A percentile compares a stretch with the other conserved stretches of the same genome.
Conservation (phyloP, 2,329 filamentous ascomycete species). For the Cordyceps cicadae region DNA sequence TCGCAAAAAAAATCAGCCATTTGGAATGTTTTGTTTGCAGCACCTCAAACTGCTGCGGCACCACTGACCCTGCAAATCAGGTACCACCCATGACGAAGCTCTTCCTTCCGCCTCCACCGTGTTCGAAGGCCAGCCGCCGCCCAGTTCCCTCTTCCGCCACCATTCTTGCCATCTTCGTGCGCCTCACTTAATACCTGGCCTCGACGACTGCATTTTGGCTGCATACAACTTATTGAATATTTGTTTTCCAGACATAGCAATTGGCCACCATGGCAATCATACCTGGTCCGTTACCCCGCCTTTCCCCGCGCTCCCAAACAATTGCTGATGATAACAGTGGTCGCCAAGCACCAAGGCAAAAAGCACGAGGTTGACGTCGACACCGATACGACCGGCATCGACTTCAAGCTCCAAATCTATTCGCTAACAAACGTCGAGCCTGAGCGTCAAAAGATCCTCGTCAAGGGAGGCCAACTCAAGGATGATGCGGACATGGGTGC, state of each 20-base stretch:
- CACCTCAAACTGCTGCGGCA: neutral
- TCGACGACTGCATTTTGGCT: neutral
- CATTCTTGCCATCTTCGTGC: neutral
- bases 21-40: neutral
- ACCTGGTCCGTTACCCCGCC: constrained; percentile 36
- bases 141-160: neutral
- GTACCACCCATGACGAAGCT: constrained; percentile 28
- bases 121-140: constrained; percentile 5
- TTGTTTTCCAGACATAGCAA: constrained; percentile 6
- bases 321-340: constrained; percentile 45
- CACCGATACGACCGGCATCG: constrained; percentile 73
- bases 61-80: constrained; percentile 15
- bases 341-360: constrained; percentile 92
- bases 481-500: constrained; percentile 83
- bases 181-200: neutral
- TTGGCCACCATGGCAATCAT: constrained; percentile 47
- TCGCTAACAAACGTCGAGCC: constrained; percentile 94
- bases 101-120: constrained; percentile 13
- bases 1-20: neutral
- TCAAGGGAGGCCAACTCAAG: constrained; percentile 92
- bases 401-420: constrained; percentile 92
- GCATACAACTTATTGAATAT: neutral
- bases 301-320: constrained; percentile 3
- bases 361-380: constrained; percentile 93
- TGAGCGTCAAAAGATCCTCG: constrained; percentile 88